Evolutionary conservation across 1,284 basidiomycete genomes (phyloP), one percentile per base, ranked within the genome.

Genomic region (Ceratobasidium sp.): DNA sequence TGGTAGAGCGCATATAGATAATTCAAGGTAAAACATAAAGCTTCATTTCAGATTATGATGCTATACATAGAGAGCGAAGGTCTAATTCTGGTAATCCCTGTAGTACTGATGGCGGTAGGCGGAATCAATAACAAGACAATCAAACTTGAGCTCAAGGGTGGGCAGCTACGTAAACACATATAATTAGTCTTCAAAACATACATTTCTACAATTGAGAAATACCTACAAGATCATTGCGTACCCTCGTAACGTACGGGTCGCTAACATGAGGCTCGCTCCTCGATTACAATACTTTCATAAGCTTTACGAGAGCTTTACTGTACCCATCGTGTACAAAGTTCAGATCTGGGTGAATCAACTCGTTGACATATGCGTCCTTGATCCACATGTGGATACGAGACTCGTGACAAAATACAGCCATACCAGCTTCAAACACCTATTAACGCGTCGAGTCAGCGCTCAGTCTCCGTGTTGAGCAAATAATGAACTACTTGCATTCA

Each of bases 311-410:
- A 15, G 59, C 33, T 2, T 62, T 20, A 15, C 10, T 40, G 38
- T 62, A 62, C 4, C 59, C 59, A 23, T 62, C 38, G 13, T 28
- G 59, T 9, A 62, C 59, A 62, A 28, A 62, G 17, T 62, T 62
- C 38, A 20, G 59, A 38, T 62, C 59, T 7, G 59, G 59, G 10
- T 62, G 59, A 9, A 62, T 9, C n/a, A 38, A 9, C 10, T 62
- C 59, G 38, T 62, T 33, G 9, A 33, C 59, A 10, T 40, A 3
- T 5, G 59, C 42, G 15, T 42, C 38, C 17, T 62, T 40, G 13
- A 62, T 7, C 59, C 59, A 62, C 38, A 62, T 20, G n/a, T 62
- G 59, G 38, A 62, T 42, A 17, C 59, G 59, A 20, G 59, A 62
- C 38, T 62, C 59, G 38, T 42, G 59, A 38, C 59, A 62, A 20